Evolutionary conservation across 2,329 filamentous ascomycete genomes (phyloP), one percentile per base, ranked within the genome.

Genomic region (Pseudogymnoascus sp.): DNA sequence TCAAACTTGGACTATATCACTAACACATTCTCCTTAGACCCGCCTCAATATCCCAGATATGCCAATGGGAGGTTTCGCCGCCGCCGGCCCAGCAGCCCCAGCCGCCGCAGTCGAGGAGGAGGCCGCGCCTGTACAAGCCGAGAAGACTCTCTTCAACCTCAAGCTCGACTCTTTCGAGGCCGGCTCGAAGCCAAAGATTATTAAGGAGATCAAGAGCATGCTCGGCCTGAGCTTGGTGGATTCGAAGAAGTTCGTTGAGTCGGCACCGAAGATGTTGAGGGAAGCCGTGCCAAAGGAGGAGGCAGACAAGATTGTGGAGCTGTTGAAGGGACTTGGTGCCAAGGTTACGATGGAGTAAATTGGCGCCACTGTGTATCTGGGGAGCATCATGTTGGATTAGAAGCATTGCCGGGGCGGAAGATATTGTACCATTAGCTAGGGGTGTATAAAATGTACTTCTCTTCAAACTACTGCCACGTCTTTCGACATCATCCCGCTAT

Each of bases 241-340:
- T 79, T 96, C 91, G 81, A 99, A 99, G 89, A 99, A 99, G 83
- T 99, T 99, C 74, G 95, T 99, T 69, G 95, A 99, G 84, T 91
- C 90, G 75, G 93, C 90, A 70, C 95, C 95, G 68, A 99, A 99
- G 89, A 81, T 91, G 78, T 90, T 99, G 91, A 98, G 98, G 88
- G 95, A 99, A 81, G 93, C 90, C 61, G 92, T 99, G 70, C 90
- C 93, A 68, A 99, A 99, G 86, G 95, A 99, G 74, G 96, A 99
- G 77, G 92, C 91, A 6, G 93, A 98, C 84, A 99, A 99, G 88
- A 97, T 99, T 74, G 86, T 99, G 65, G 90, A 91, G 77, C 87
- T 90, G 43, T 84, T 99, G 82, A 98, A 98, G 86, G 93, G 85
- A 69, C 81, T 99, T 66, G 95, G 95, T 68, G 95, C 89, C 68